phyloP scores from a whole-genome alignment of 2,329 filamentous ascomycete genomes.

The Orbilia javanica region DNA sequence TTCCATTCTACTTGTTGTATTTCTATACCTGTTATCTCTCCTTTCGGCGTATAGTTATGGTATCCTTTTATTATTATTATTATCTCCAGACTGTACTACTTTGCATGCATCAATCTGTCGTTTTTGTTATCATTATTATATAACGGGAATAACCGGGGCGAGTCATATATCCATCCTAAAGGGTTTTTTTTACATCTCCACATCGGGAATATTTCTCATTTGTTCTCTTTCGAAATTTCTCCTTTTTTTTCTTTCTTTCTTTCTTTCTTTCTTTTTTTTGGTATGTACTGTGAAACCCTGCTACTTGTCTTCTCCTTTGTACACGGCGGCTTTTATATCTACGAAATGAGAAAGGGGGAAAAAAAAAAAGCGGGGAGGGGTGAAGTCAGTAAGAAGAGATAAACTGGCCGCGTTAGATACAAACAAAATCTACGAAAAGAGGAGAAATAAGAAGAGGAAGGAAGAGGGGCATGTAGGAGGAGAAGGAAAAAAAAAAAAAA shows the following conservation, averaged over 20 bases:
- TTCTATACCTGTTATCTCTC: conserved; percentile 38
- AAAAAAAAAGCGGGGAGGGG: conserved; percentile 5
- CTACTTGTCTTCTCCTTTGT: conserved; percentile 32
- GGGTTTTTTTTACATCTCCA: conserved; percentile 1
- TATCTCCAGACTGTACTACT: conserved; percentile 40
- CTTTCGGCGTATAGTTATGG: conserved; percentile 38
- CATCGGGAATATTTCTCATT: conserved; percentile 15
- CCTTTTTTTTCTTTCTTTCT: neutral
- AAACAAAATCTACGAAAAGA: conserved; percentile 13
- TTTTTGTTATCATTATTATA: neutral
- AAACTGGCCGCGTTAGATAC: neutral
- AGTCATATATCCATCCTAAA: conserved; percentile 27
- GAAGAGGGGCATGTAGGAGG: neutral
- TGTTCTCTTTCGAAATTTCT: neutral
- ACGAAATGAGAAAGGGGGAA: conserved; percentile 16
- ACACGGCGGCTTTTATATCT: neutral
- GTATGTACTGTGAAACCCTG: neutral
- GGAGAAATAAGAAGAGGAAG: neutral
- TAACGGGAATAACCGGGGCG: conserved; percentile 29
- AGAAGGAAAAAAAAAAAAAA: neutral
- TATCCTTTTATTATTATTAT: conserved; percentile 11
- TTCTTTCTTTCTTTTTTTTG: neutral
- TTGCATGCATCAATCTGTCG: neutral
- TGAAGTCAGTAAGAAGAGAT: neutral
- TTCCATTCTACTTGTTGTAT: conserved; percentile 51